Conservation (phyloP, 1,284 basidiomycete genomes). For the Cutaneotrichosporon sp. region DNA sequence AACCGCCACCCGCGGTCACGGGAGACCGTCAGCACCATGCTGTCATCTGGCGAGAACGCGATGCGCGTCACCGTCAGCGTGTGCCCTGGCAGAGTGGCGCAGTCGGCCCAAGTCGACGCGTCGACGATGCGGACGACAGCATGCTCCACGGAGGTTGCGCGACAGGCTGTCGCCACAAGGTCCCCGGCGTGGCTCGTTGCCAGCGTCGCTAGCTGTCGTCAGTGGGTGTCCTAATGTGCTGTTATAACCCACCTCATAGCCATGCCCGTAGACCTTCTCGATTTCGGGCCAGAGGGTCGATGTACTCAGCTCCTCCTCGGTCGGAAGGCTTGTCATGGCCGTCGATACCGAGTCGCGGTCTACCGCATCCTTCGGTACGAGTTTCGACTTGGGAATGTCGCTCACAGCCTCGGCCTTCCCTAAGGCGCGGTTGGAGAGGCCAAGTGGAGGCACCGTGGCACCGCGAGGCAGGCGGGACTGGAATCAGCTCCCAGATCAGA, state of each 20-base stretch:
- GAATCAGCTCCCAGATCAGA: not conserved
- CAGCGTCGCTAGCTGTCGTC: constrained; percentile 68
- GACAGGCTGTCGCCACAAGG: constrained; percentile 88
- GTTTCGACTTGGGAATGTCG: constrained; percentile 20
- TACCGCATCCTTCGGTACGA: constrained; percentile 32
- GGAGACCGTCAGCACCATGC: constrained; percentile 75
- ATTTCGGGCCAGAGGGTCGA: constrained; percentile 94
- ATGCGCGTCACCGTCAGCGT: constrained; percentile 85
- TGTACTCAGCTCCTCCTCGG: constrained; percentile 65
- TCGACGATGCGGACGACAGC: constrained; percentile 84
- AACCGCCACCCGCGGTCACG: constrained; percentile 90
- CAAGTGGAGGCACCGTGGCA: constrained; percentile 72
- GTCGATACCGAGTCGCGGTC: constrained; percentile 50
- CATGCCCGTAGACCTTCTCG: constrained; percentile 97
- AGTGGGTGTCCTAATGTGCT: not conserved
- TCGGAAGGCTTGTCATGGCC: constrained; percentile 53
- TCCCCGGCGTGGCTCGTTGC: constrained; percentile 67
- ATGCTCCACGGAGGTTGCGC: constrained; percentile 80
- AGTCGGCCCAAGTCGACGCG: constrained; percentile 65
- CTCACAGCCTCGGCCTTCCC: constrained; percentile 59
- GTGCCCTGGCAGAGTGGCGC: constrained; percentile 66
- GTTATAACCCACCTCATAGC: constrained; percentile 71
- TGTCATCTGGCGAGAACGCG: constrained; percentile 81
- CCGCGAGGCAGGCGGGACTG: constrained; percentile 51
- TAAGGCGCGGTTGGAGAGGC: constrained; percentile 70